These are phyloP conservation scores for Clavariopsis aquatica DNA, from an alignment of 495 filamentous ascomycete genomes.

Conservation along the genomic window DNA sequence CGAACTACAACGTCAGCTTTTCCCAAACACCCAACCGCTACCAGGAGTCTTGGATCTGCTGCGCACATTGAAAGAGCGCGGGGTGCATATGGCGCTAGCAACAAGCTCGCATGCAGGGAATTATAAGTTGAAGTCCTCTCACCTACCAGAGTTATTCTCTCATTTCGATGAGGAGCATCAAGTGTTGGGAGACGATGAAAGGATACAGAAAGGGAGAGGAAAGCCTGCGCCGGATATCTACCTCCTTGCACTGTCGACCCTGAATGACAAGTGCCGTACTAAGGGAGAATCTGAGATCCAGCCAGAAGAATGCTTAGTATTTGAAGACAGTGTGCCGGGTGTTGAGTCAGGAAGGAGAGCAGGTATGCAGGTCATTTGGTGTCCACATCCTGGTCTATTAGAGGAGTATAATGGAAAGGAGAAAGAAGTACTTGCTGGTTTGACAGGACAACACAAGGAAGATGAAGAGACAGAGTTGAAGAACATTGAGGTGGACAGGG, in stretches of 20 bases:
- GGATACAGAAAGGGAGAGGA: conserved; percentile 76
- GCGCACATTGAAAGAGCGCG: conserved; percentile 52
- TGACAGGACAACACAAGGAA: conserved; percentile 67
- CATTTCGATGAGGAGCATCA: conserved; percentile 64
- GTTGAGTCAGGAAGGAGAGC: conserved; percentile 89
- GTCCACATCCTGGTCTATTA: conserved; percentile 78
- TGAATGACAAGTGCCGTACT: conserved; percentile 68
- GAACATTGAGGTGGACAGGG: conserved; percentile 48
- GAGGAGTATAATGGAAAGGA: conserved; percentile 74
- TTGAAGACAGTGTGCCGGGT: conserved; percentile 91
- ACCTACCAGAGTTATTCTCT: conserved; percentile 72
- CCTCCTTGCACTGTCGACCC: conserved; percentile 76
- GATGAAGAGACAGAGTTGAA: conserved; percentile 53
- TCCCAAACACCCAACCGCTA: conserved; percentile 71
- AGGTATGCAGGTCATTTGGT: conserved; percentile 95
- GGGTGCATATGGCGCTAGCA: conserved; percentile 80
- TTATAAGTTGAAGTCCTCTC: conserved; percentile 76
- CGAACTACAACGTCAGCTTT: conserved; percentile 66
- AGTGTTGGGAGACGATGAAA: conserved; percentile 82
- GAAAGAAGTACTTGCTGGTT: conserved; percentile 78
- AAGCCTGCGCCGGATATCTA: conserved; percentile 98
- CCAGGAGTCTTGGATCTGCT: conserved; percentile 77
- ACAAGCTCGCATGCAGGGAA: conserved; percentile 72
- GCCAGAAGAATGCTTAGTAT: conserved; percentile 90
- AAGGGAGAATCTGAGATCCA: conserved; percentile 65